Percentiles rank a stretch among this genome's conserved stretches.
phyloP scores from a whole-genome alignment of 768 basidiomycete genomes.

The Podaxis mareebaensis region DNA sequence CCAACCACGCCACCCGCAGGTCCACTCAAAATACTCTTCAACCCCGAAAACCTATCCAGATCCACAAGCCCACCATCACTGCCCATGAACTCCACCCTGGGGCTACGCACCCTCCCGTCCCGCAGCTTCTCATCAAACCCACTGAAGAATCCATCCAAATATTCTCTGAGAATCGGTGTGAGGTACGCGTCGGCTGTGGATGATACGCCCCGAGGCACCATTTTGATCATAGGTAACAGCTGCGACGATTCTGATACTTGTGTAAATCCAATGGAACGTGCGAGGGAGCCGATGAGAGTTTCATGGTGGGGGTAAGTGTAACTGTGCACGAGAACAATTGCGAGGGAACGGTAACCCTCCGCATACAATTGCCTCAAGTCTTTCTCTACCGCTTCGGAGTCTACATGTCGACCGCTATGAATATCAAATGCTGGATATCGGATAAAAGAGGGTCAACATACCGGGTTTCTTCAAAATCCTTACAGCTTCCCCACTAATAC shows the following conservation, averaged over 20 bases:
- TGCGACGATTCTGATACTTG: constrained; percentile 89
- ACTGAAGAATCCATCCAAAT: constrained; percentile 88
- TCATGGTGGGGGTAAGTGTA: constrained; percentile 93
- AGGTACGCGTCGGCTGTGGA: constrained; percentile 95
- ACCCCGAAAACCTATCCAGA: constrained; percentile 81
- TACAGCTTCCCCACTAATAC: constrained; percentile 89
- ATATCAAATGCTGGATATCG: background rate
- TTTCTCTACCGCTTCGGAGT: constrained; percentile 48
- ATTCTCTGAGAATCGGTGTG: constrained; percentile 81
- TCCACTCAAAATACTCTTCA: constrained; percentile 91
- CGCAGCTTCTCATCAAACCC: constrained; percentile 81
- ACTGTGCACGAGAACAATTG: constrained; percentile 88
- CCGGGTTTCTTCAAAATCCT: constrained; percentile 77
- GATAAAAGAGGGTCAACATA: constrained; percentile 23
- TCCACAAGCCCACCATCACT: constrained; percentile 88
- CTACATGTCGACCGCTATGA: constrained; percentile 30
- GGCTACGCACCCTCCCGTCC: constrained; percentile 57
- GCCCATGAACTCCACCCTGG: constrained; percentile 93
- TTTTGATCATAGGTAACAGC: constrained; percentile 93
- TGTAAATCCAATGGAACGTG: constrained; percentile 79
- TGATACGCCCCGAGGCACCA: constrained; percentile 90
- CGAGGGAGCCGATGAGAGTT: constrained; percentile 65
- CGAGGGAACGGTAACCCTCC: constrained; percentile 85
- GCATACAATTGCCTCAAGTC: constrained; percentile 75
- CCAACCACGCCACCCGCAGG: constrained; percentile 97